These are phyloP conservation scores for Trypanosoma scelopori DNA, from an alignment of 208 protist species.

Conservation along the genomic window DNA sequence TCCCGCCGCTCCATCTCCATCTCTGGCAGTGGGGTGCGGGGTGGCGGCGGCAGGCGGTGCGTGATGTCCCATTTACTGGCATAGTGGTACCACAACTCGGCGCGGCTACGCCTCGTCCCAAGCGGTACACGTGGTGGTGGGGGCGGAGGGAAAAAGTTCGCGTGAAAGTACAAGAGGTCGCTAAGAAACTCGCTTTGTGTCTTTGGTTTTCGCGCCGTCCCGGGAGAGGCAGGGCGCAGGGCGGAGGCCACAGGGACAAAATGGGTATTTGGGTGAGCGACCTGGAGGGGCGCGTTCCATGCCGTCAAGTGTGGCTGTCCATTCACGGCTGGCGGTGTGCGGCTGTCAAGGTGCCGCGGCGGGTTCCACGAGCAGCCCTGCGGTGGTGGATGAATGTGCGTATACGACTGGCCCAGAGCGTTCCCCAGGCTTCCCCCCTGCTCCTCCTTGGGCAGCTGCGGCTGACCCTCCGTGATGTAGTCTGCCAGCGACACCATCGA, in stretches of 20 bases:
- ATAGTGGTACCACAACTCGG: slow-evolving; percentile 78
- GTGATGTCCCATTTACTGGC: slow-evolving; percentile 84
- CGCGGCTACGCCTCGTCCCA: slow-evolving; percentile 41
- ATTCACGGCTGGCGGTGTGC: not conserved
- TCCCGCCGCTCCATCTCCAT: slow-evolving; percentile 69
- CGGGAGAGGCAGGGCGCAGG: not conserved
- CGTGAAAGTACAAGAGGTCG: slow-evolving; percentile 77
- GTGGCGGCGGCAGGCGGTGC: slow-evolving; percentile 72
- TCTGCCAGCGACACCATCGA: slow-evolving; percentile 42
- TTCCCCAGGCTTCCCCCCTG: not conserved
- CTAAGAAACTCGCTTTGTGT: slow-evolving; percentile 69
- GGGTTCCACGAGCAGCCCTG: slow-evolving; percentile 4
- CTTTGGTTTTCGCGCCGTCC: slow-evolving; percentile 24
- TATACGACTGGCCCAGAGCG: not conserved
- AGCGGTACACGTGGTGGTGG: slow-evolving; percentile 58
- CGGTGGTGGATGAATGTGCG: not conserved
- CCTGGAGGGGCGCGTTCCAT: not conserved
- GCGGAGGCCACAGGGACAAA: not conserved
- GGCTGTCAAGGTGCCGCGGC: not conserved
- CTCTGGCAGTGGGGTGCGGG: slow-evolving; percentile 71
- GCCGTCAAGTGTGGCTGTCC: not conserved
- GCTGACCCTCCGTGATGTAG: slow-evolving; percentile 64
- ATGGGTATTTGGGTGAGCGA: not conserved
- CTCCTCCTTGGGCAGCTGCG: slow-evolving; percentile 17
- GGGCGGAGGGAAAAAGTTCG: slow-evolving; percentile 78